Conservation (phyloP, 192 early-diverging fungal genomes). For the Phycomyces nitens region DNA sequence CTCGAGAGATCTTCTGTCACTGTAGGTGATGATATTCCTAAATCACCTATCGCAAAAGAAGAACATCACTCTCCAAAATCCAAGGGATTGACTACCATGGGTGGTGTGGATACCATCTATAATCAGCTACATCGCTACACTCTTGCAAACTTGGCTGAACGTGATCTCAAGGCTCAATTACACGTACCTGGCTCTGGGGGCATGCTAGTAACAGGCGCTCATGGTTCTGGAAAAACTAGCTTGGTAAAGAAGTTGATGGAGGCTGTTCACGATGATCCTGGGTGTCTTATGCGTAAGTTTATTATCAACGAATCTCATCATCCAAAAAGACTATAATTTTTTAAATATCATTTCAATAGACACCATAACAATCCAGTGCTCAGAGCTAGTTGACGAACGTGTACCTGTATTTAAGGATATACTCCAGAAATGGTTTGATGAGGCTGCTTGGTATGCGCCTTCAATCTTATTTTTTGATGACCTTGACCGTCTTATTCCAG, state of each 20-base stretch:
- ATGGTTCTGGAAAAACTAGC: constrained; percentile 74
- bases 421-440: constrained; percentile 56
- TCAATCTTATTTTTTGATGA: constrained; percentile 73
- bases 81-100: constrained; percentile 32
- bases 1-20: background rate
- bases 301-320: background rate
- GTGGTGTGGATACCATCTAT: constrained; percentile 40
- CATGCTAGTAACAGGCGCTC: constrained; percentile 65
- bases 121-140: constrained; percentile 40
- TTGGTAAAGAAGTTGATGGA: constrained; percentile 51
- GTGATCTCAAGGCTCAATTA: constrained; percentile 36
- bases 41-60: background rate
- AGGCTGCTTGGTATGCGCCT: constrained; percentile 69
- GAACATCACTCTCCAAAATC: constrained; percentile 13
- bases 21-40: constrained; percentile 13
- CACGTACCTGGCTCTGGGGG: constrained; percentile 43
- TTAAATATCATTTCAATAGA: too few species aligned
- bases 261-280: constrained; percentile 33
- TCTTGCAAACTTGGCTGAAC: constrained; percentile 37
- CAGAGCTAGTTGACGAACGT: constrained; percentile 55
- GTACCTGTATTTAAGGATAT: constrained; percentile 56
- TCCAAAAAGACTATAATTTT: too few species aligned
- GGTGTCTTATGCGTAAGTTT: constrained; percentile 46
- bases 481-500: constrained; percentile 68
- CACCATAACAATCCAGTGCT: constrained; percentile 50